Conservation (phyloP, 352 stramenopile species). For the Pythium plurisporium region DNA sequence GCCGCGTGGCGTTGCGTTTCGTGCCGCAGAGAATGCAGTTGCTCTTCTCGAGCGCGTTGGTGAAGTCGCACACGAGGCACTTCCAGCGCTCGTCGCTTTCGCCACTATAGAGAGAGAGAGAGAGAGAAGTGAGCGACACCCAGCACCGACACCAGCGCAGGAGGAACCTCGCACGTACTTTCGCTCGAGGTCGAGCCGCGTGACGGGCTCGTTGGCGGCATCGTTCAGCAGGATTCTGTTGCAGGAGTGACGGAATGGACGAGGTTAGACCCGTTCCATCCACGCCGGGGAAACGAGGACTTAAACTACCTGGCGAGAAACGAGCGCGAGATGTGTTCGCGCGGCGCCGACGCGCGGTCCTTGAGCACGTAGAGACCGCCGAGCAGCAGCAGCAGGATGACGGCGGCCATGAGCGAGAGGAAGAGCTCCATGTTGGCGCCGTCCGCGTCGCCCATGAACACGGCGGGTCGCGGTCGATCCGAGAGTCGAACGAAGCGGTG, state of each 20-base stretch:
- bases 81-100: constrained; percentile 68
- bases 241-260: neutral
- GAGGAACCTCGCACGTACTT: constrained; percentile 27
- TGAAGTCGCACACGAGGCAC: constrained; percentile 75
- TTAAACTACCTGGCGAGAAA: constrained; percentile 24
- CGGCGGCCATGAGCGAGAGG: constrained; percentile 60
- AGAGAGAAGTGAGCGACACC: neutral
- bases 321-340: constrained; percentile 25
- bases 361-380: constrained; percentile 64
- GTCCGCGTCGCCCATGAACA: constrained; percentile 3
- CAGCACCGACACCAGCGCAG: neutral
- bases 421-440: constrained; percentile 55
- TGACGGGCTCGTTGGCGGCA: constrained; percentile 42
- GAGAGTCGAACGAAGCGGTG: no score
- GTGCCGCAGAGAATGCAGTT: constrained; percentile 71
- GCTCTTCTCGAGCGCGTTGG: constrained; percentile 55
- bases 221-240: constrained; percentile 32
- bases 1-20: constrained; percentile 40
- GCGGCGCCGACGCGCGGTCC: constrained; percentile 20
- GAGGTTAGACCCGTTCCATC: neutral
- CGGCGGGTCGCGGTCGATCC: neutral
- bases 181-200: constrained; percentile 68
- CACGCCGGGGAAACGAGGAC: neutral
- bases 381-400: constrained; percentile 62
- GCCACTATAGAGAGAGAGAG: constrained; percentile 19